Evolutionary conservation across 1,284 basidiomycete genomes (phyloP).

Genomic region (Porodaedalea pini): DNA sequence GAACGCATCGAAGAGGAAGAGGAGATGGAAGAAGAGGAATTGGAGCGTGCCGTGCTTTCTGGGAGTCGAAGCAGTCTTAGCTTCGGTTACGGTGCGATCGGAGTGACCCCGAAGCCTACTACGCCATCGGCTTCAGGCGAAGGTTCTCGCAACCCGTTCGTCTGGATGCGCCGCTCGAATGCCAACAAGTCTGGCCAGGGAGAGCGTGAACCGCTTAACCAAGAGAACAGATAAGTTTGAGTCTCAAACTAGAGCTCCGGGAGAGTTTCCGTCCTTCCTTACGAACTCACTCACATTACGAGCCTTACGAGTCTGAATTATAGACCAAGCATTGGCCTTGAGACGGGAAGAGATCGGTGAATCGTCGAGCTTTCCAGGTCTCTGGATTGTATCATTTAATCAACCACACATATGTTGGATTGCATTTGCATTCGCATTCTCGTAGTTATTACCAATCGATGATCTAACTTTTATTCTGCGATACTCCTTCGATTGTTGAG

Average conservation of each 20-base stretch:
- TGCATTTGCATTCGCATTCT: background rate
- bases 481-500: too few relatives aligned
- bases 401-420: background rate
- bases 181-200: background rate
- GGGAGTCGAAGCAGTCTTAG: constrained; percentile 8
- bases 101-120: background rate
- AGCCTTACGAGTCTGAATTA: background rate
- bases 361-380: background rate
- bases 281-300: background rate
- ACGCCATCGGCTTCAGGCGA: background rate
- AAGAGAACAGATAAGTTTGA: background rate
- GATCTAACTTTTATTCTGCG: background rate
- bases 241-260: background rate
- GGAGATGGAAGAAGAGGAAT: constrained; percentile 26
- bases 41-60: constrained; percentile 13
- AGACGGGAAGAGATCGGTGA: background rate
- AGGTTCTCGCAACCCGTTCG: background rate
- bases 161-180: constrained; percentile 8
- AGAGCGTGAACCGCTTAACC: constrained; percentile 6
- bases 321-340: background rate
- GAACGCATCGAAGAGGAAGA: constrained; percentile 64
- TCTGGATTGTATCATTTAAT: constrained; percentile 1
- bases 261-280: background rate
- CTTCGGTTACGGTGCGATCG: constrained; percentile 12
- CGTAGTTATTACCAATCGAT: background rate